phyloP scores from a whole-genome alignment of 306 rosid species.

The Sechiopsis laciniata region DNA sequence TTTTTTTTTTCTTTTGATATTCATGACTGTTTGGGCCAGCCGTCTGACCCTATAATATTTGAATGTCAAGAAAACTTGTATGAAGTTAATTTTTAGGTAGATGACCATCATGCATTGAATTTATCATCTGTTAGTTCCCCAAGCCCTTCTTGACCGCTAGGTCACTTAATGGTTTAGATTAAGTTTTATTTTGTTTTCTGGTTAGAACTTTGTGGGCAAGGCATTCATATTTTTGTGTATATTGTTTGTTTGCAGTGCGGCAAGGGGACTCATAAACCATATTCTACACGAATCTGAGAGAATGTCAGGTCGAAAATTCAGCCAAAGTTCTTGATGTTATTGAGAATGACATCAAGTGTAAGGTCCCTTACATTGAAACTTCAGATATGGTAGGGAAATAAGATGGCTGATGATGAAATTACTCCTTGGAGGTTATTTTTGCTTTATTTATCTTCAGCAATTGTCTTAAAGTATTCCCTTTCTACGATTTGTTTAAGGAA shows the following conservation, averaged over 20 bases:
- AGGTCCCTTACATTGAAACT: background rate
- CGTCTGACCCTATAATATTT: too few relatives aligned
- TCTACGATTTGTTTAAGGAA: background rate
- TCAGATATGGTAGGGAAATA: too few relatives aligned
- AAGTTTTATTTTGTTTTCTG: background rate
- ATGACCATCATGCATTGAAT: too few relatives aligned
- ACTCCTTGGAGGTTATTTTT: background rate
- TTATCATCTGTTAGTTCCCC: too few relatives aligned
- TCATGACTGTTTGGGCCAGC: too few relatives aligned
- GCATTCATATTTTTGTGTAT: slow-evolving; percentile 2
- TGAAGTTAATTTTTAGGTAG: too few relatives aligned
- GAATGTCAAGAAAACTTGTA: too few relatives aligned
- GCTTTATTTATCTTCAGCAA: background rate
- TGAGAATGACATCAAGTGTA: background rate
- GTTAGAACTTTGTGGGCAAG: background rate
- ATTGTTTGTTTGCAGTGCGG: slow-evolving; percentile 53
- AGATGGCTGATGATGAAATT: too few relatives aligned
- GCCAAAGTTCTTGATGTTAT: slow-evolving; percentile 38
- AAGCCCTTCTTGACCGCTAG: too few relatives aligned
- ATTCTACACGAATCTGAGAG: slow-evolving; percentile 64
- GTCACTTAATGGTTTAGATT: too few relatives aligned
- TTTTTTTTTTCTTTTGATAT: too few relatives aligned
- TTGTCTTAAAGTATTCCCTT: background rate
- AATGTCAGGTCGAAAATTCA: slow-evolving; percentile 70
- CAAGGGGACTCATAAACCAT: slow-evolving; percentile 92